Conservation (phyloP, 2,329 filamentous ascomycete species). For the Claviceps maximensis region DNA sequence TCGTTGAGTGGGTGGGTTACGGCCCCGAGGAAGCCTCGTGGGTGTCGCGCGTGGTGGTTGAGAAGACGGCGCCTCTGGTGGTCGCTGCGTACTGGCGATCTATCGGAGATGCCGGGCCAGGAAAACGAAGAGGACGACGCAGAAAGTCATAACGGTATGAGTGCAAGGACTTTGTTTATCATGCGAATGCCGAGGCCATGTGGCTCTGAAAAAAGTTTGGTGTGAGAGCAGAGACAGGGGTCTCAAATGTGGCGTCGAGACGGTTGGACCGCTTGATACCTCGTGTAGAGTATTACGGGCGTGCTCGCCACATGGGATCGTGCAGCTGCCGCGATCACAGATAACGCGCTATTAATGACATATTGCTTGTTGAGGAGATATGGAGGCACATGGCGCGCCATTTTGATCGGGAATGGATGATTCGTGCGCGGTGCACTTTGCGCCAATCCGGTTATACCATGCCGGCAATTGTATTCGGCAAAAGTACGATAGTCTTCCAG, state of each 20-base stretch:
- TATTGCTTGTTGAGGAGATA: not conserved
- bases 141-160: not conserved
- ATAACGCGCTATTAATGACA: not conserved
- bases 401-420: not conserved
- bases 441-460: not conserved
- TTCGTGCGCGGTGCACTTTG: too few relatives aligned
- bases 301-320: not conserved
- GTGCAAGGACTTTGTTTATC: not conserved
- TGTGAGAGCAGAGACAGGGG: not conserved
- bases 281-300: not conserved
- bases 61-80: constrained; percentile 15
- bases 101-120: not conserved
- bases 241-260: not conserved
- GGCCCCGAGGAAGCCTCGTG: constrained; percentile 17
- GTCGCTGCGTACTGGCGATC: constrained; percentile 17
- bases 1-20: constrained; percentile 25
- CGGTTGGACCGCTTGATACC: not conserved
- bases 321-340: not conserved
- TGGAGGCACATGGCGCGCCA: not conserved
- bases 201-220: not conserved
- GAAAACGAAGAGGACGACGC: not conserved
- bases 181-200: not conserved
- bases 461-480: not conserved
- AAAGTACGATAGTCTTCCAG: not conserved
- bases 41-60: constrained; percentile 14